Conservation (phyloP, 2,329 filamentous ascomycete genomes). For the Trichoderma semiorbis region DNA sequence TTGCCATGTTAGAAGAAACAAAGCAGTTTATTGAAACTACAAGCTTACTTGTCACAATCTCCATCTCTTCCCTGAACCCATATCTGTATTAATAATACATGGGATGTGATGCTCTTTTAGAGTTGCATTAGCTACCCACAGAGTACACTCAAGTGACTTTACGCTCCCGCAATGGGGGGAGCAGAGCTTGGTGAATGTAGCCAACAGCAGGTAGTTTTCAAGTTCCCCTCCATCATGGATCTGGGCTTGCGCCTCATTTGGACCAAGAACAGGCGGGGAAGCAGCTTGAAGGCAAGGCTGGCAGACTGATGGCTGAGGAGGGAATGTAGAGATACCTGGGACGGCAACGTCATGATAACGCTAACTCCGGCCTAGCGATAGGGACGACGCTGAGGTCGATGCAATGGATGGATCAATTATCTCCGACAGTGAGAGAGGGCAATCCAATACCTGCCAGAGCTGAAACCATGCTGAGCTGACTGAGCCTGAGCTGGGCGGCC, state of each 20-base stretch:
- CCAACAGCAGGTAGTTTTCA: background rate
- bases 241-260: background rate
- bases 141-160: background rate
- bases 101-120: background rate
- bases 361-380: constrained; percentile 15
- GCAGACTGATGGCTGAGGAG: background rate
- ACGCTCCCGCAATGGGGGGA: background rate
- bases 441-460: background rate
- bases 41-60: background rate
- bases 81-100: background rate
- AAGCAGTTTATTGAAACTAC: background rate
- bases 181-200: background rate
- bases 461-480: background rate
- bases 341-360: constrained; percentile 15
- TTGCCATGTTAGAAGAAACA: background rate
- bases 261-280: background rate
- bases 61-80: background rate
- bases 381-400: background rate
- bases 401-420: background rate
- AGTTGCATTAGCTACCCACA: background rate
- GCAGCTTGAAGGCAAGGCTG: background rate
- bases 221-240: background rate
- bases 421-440: background rate
- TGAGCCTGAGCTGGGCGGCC: background rate
- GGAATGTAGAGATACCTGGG: background rate